These are phyloP conservation scores for Wickerhamiella slavikovae DNA, from an alignment of 805 yeast genomes.

Conservation along the genomic window DNA sequence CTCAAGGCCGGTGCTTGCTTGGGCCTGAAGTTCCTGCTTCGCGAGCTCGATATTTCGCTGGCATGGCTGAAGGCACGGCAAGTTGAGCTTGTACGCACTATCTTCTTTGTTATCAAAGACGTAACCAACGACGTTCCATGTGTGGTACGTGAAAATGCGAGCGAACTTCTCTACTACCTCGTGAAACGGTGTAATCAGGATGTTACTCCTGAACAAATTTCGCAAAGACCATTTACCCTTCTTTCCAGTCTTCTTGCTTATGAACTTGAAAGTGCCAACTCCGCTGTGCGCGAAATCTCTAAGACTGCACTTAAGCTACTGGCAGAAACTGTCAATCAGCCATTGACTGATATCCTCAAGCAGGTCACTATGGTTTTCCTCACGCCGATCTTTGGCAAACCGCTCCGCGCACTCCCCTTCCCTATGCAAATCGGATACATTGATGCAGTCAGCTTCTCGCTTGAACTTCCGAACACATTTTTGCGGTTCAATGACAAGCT, in stretches of 20 bases:
- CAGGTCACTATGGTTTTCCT: conserved; percentile 67
- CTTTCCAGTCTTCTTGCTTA: conserved; percentile 77
- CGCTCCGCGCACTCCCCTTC: conserved; percentile 88
- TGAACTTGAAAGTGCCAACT: conserved; percentile 78
- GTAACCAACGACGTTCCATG: conserved; percentile 76
- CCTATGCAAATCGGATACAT: conserved; percentile 98
- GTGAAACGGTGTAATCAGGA: conserved; percentile 45
- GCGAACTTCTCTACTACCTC: conserved; percentile 40
- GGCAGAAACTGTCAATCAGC: conserved; percentile 46
- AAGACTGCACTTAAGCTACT: conserved; percentile 47
- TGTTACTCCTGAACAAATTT: conserved; percentile 39
- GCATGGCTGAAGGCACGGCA: conserved; percentile 61
- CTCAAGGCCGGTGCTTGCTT: conserved; percentile 74
- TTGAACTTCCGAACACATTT: conserved; percentile 61
- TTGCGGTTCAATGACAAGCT: conserved; percentile 77
- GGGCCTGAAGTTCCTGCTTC: conserved; percentile 57
- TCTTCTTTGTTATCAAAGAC: conserved; percentile 78
- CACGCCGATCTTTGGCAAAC: conserved; percentile 92
- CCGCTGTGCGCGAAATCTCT: conserved; percentile 62
- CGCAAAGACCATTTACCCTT: conserved; percentile 56
- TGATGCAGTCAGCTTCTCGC: conserved; percentile 87
- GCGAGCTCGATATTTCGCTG: conserved; percentile 45
- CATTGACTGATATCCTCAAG: conserved; percentile 54
- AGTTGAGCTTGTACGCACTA: conserved; percentile 64
- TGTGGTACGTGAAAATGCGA: conserved; percentile 53